phyloP scores from a whole-genome alignment of 78 protist species.

The Chrysochromulina parva region DNA sequence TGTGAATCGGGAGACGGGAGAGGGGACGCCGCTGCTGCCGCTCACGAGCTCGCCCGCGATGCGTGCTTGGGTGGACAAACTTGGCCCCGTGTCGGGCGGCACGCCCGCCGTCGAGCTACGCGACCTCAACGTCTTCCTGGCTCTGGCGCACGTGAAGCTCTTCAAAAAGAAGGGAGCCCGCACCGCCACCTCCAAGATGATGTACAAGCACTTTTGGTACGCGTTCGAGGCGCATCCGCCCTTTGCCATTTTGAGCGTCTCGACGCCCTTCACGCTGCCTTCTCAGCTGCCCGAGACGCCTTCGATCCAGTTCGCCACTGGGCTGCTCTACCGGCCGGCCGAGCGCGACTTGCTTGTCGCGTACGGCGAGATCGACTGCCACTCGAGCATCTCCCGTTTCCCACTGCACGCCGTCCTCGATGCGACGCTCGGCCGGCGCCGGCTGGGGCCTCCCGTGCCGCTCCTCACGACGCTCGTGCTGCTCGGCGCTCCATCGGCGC shows the following conservation, averaged over 20 bases:
- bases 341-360: too few relatives aligned
- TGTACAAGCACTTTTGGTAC: slow-evolving; percentile 29
- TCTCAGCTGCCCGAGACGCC: neutral
- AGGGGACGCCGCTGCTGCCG: neutral
- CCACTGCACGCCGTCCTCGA: too few relatives aligned
- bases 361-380: too few relatives aligned
- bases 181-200: neutral
- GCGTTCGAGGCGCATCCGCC: neutral
- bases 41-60: neutral
- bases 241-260: neutral
- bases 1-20: neutral
- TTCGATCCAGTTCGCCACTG: neutral
- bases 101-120: neutral
- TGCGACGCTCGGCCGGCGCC: too few relatives aligned
- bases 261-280: neutral
- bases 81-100: slow-evolving; percentile 21
- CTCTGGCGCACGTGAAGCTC: neutral
- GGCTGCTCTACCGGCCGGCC: neutral
- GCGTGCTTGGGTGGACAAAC: neutral
- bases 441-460: too few relatives aligned
- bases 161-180: neutral
- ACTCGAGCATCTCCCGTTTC: too few relatives aligned
- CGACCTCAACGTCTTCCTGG: neutral
- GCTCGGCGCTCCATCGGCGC: too few relatives aligned
- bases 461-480: too few relatives aligned